These are phyloP conservation scores for Cladophialophora carrionii DNA, from an alignment of 2,329 filamentous ascomycete species.

Conservation along the genomic window DNA sequence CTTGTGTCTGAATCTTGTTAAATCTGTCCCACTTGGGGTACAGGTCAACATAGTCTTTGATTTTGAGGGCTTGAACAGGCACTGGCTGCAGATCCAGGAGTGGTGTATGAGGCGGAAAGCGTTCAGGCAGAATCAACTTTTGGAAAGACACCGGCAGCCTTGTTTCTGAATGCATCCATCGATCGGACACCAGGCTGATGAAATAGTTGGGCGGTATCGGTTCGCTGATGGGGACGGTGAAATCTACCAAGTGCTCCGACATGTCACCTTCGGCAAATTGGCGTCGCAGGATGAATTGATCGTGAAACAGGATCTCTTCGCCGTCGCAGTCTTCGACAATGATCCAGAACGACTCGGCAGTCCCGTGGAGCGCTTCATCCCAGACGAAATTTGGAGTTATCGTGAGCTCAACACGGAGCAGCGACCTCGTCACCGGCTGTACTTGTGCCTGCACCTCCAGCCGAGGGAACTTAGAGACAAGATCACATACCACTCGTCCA, in stretches of 20 bases:
- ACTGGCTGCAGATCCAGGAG: conserved; percentile 89
- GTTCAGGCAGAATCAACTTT: conserved; percentile 90
- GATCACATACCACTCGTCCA: conserved; percentile 78
- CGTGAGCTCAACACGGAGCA: conserved; percentile 86
- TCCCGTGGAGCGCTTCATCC: conserved; percentile 87
- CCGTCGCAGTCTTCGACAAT: conserved; percentile 96
- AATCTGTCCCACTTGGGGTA: conserved; percentile 86
- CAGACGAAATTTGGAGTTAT: conserved; percentile 95
- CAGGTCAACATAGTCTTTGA: conserved; percentile 75
- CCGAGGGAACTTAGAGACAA: conserved; percentile 90
- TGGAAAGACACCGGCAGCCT: conserved; percentile 92
- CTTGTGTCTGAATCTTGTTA: conserved; percentile 97
- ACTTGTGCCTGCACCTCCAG: conserved; percentile 91
- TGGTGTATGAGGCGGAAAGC: conserved; percentile 92
- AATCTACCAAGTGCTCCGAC: conserved; percentile 93
- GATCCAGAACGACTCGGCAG: conserved; percentile 94
- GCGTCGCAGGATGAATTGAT: conserved; percentile 87
- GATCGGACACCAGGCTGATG: conserved; percentile 88
- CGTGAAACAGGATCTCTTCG: conserved; percentile 92
- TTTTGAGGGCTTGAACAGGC: conserved; percentile 85
- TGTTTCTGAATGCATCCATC: conserved; percentile 98
- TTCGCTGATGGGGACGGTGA: conserved; percentile 94
- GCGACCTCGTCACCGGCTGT: conserved; percentile 89
- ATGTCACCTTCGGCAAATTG: conserved; percentile 83
- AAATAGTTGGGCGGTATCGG: conserved; percentile 99